phyloP scores from a whole-genome alignment of 2,329 filamentous ascomycete genomes.

The Fusarium lyarnte region DNA sequence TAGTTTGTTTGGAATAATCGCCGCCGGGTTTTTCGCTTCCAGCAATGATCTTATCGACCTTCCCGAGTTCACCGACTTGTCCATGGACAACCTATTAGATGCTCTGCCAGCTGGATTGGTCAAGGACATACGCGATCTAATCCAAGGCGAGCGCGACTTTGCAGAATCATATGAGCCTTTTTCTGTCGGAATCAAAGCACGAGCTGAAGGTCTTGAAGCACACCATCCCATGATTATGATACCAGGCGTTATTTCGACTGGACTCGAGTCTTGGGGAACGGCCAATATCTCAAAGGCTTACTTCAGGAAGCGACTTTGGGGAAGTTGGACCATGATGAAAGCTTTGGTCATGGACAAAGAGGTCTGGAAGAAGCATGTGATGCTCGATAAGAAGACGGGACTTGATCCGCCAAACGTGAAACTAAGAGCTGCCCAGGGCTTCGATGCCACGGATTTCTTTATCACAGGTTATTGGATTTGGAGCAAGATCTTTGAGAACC shows the following conservation, averaged over 20 bases:
- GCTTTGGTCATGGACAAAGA: conserved; percentile 93
- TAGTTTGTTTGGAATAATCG: conserved; percentile 88
- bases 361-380: conserved; percentile 94
- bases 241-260: conserved; percentile 96
- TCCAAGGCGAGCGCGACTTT: conserved; percentile 84
- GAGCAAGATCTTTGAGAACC: conserved; percentile 98
- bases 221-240: conserved; percentile 96
- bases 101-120: conserved; percentile 87
- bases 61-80: conserved; percentile 74
- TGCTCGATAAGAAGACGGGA: conserved; percentile 92
- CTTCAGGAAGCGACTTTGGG: conserved; percentile 95
- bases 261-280: conserved; percentile 96
- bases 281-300: conserved; percentile 85
- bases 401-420: conserved; percentile 92
- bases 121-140: conserved; percentile 84
- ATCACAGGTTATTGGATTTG: conserved; percentile 96
- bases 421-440: conserved; percentile 91
- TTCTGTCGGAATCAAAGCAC: conserved; percentile 84
- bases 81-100: conserved; percentile 87
- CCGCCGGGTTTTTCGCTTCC: conserved; percentile 88
- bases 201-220: conserved; percentile 80
- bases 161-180: conserved; percentile 94
- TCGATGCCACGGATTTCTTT: conserved; percentile 97
- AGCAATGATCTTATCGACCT: conserved; percentile 90
- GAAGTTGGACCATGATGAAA: conserved; percentile 99